Evolutionary conservation across 768 basidiomycete genomes (phyloP).

Genomic region (Kondoa malvinella): DNA sequence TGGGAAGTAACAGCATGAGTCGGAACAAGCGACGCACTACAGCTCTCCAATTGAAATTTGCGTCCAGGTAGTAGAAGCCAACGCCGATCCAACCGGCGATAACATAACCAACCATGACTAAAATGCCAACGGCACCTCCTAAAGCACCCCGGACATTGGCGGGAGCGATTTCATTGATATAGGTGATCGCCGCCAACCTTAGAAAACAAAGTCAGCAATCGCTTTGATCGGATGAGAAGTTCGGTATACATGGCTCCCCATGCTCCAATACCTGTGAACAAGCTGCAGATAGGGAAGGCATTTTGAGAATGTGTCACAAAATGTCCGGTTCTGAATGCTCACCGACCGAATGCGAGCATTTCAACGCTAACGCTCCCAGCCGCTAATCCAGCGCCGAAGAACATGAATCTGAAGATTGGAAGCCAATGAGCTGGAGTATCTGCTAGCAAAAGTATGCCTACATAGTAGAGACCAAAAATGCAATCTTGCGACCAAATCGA

Average conservation of each 20-base stretch:
- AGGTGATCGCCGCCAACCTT: not conserved
- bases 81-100: conserved; percentile 3
- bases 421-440: no score
- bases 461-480: not conserved
- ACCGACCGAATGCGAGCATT: not conserved
- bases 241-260: not conserved
- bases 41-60: not conserved
- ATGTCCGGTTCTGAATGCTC: no score
- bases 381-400: not conserved
- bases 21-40: not conserved
- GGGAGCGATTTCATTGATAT: not conserved
- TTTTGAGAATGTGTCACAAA: no score
- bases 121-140: not conserved
- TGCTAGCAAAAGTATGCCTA: no score
- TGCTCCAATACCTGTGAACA: not conserved
- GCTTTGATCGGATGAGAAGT: not conserved
- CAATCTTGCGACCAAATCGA: not conserved
- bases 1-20: not conserved
- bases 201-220: not conserved
- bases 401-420: no score
- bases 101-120: not conserved
- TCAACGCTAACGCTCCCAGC: not conserved
- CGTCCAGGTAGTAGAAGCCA: not conserved
- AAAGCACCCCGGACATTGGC: not conserved
- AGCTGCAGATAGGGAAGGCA: no score